Base-by-base conservation (phyloP, 2,329 filamentous ascomycete genomes). In the Penicillium frequentans region DNA sequence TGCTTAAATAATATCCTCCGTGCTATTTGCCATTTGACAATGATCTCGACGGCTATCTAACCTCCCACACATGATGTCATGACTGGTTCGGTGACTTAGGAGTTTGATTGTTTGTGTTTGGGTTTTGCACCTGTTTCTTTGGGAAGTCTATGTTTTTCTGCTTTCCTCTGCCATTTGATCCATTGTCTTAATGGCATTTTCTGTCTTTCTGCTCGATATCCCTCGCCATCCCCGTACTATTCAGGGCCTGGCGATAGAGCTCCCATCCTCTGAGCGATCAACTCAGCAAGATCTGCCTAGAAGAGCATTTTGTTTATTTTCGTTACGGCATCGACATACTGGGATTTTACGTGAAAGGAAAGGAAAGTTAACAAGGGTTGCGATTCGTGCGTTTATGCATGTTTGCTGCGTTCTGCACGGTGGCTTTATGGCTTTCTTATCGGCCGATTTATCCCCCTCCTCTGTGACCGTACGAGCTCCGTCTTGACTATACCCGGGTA, bases 361-460 rank as follows among this genome's bases (percentile, higher is more conserved):
- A 27, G 39, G 27, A 26, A 31, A 24, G 50, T 14, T 27, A 21
- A 14, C 19, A 14, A 45, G 42, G 43, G 29, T 52, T 43, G n/a
- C 35, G 35, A 39, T 42, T 39, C 33, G 42, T 52, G 51, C 46
- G 49, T 44, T 59, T 33, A 55, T 52, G 43, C 46, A 59, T 61
- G 49, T 57, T 57, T 54, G 39, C 52, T 55, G 35, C 57, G 47
- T 63, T 61, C 27, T 62, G 56, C 56, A 63, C 48, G 55, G 54
- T 55, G 59, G 59, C 53, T 54, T 60, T 58, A 54, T 46, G 63
- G 52, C 19, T 58, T 60, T 57, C 78, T 70, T 84, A 81, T 70
- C 52, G 29, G 56, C 54, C 54, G 24, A 37, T 54, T 51, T 53
- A 50, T 42, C 52, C 52, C 16, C 49, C 57, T 43, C 33, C 24